Conservation (phyloP, 495 filamentous ascomycete species). For the Hypoxylon crocopeplum region DNA sequence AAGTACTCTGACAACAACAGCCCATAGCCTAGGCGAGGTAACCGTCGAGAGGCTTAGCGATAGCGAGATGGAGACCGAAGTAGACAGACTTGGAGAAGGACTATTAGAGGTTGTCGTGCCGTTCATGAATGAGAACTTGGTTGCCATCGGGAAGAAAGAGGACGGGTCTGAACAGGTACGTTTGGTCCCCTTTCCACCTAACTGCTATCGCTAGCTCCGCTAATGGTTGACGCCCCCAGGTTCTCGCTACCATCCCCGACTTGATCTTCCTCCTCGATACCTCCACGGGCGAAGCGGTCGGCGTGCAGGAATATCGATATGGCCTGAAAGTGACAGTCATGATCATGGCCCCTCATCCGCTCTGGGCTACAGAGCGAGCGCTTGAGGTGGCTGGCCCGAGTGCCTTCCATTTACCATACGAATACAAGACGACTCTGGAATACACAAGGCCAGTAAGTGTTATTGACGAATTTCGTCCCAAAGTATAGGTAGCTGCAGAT, state of each 20-base stretch:
- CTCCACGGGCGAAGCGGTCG: slow-evolving; percentile 54
- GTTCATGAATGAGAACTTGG: slow-evolving; percentile 62
- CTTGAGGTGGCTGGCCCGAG: slow-evolving; percentile 10
- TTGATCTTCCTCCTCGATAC: slow-evolving; percentile 59
- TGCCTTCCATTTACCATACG: slow-evolving; percentile 10
- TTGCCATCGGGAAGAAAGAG: slow-evolving; percentile 41
- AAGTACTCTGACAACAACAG: slow-evolving; percentile 51
- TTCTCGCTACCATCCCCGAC: slow-evolving; percentile 57
- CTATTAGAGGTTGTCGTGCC: slow-evolving; percentile 50
- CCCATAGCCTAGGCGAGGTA: slow-evolving; percentile 52
- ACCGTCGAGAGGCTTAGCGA: slow-evolving; percentile 44
- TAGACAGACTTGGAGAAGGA: slow-evolving; percentile 17
- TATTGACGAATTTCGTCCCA: slow-evolving; percentile 7
- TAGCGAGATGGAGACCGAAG: slow-evolving; percentile 17
- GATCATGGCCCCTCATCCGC: slow-evolving; percentile 12
- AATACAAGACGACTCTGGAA: slow-evolving; percentile 3
- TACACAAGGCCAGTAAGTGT: slow-evolving; percentile 8
- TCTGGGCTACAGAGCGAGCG: slow-evolving; percentile 7
- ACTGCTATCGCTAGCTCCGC: background rate
- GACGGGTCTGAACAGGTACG: slow-evolving; percentile 43
- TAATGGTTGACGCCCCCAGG: background rate
- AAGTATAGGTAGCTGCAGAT: no score
- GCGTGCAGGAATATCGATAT: slow-evolving; percentile 59
- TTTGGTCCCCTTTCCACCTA: background rate
- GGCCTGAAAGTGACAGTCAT: slow-evolving; percentile 56